A percentile compares a stretch with the other conserved stretches of the same genome.
Evolutionary conservation across 1,284 basidiomycete species (phyloP).

Genomic region (Apiotrichum laibachii): DNA sequence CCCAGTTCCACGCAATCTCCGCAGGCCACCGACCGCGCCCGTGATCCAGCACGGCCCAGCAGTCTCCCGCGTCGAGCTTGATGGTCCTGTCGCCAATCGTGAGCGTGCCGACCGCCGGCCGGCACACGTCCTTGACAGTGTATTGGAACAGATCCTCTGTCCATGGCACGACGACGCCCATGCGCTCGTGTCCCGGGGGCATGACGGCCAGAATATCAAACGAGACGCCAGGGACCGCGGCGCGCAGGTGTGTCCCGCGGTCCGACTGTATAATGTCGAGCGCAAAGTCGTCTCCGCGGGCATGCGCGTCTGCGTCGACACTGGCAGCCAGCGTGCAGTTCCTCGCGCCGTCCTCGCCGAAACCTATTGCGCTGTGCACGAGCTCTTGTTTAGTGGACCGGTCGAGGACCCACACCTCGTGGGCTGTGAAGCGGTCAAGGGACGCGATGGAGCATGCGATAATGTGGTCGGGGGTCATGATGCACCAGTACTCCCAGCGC

Average conservation of each 20-base stretch:
- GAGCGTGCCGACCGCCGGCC: slow-evolving; percentile 11
- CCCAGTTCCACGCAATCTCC: slow-evolving; percentile 19
- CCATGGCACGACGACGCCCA: slow-evolving; percentile 22
- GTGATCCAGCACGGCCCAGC: slow-evolving; percentile 22
- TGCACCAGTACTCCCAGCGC: slow-evolving; percentile 23
- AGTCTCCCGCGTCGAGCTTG: slow-evolving; percentile 1
- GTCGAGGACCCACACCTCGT: slow-evolving; percentile 5
- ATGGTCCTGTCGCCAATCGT: slow-evolving; percentile 1
- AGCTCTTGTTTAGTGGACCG: not conserved
- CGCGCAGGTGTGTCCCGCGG: slow-evolving; percentile 16
- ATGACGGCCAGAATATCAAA: slow-evolving; percentile 14
- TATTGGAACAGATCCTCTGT: slow-evolving; percentile 18
- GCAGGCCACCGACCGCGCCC: slow-evolving; percentile 17
- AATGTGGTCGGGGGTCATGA: slow-evolving; percentile 17
- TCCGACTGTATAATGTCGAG: slow-evolving; percentile 8
- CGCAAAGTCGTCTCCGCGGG: slow-evolving; percentile 3
- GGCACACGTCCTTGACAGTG: slow-evolving; percentile 19
- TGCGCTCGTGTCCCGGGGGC: slow-evolving; percentile 13
- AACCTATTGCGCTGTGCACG: not conserved
- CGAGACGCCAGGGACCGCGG: slow-evolving; percentile 1
- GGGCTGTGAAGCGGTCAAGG: slow-evolving; percentile 7
- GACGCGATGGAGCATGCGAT: slow-evolving; percentile 10
- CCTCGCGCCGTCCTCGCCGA: not conserved
- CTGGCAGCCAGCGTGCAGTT: slow-evolving; percentile 1
- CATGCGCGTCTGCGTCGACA: slow-evolving; percentile 7